Percentiles rank a stretch among this genome's conserved stretches.
phyloP scores from a whole-genome alignment of 208 protist genomes.

The Trypanosoma boissoni region DNA sequence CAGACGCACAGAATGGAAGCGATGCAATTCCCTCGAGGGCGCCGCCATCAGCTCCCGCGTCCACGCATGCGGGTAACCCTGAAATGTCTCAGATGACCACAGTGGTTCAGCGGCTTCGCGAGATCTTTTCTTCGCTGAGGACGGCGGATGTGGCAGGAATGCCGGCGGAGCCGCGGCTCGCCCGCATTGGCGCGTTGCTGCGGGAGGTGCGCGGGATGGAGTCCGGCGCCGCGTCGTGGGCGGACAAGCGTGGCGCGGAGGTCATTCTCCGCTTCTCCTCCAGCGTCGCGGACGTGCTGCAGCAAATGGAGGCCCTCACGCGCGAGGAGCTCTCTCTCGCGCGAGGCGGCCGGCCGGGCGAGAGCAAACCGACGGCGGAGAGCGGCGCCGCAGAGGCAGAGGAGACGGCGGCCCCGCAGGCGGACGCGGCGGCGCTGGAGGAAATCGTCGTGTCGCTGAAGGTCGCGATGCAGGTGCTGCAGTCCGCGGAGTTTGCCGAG shows the following conservation, averaged over 20 bases:
- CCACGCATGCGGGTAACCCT: too few relatives aligned
- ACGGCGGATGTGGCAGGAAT: conserved; percentile 14
- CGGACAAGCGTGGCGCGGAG: conserved; percentile 12
- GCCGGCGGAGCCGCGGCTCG: conserved; percentile 13
- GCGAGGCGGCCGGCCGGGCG: conserved; percentile 7
- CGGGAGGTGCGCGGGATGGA: conserved; percentile 20
- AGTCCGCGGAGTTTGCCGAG: conserved; percentile 26
- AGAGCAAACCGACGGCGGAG: neutral
- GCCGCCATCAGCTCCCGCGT: too few relatives aligned
- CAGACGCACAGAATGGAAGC: neutral
- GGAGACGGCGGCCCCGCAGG: neutral
- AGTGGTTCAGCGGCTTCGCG: conserved; percentile 26
- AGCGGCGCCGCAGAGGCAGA: neutral
- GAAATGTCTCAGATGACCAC: neutral
- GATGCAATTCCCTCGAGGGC: too few relatives aligned
- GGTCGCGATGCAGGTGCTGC: conserved; percentile 21
- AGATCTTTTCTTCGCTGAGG: conserved; percentile 28
- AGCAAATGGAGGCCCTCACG: too few relatives aligned
- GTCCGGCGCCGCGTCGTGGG: neutral
- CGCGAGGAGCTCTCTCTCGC: conserved; percentile 28
- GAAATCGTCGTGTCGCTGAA: neutral
- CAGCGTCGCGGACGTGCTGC: conserved; percentile 24
- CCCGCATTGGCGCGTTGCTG: conserved; percentile 16
- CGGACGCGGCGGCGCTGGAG: neutral
- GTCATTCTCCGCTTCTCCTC: conserved; percentile 13